Percentiles rank a stretch among this genome's conserved stretches.
These are phyloP conservation scores for Saitozyma sp. DNA, from an alignment of 768 basidiomycete species.

Conservation along the genomic window DNA sequence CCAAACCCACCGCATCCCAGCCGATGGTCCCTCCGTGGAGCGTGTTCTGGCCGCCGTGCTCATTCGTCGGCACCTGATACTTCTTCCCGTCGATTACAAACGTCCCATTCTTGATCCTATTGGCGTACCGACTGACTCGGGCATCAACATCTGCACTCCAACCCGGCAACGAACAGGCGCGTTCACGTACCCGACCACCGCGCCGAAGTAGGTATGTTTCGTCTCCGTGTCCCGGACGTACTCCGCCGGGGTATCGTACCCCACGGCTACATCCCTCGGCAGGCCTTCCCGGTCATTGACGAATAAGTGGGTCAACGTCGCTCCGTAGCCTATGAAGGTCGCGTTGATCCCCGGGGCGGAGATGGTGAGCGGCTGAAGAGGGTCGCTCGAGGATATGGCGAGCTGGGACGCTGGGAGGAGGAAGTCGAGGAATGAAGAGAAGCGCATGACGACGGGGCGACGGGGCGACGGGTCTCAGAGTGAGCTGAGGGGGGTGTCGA, in stretches of 20 bases:
- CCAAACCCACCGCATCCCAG: constrained; percentile 57
- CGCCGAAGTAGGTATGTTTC: constrained; percentile 25
- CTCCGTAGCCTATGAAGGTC: constrained; percentile 63
- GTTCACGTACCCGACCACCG: constrained; percentile 31
- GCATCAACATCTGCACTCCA: background rate
- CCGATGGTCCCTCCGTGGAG: constrained; percentile 63
- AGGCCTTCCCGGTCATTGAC: constrained; percentile 60
- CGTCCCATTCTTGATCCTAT: constrained; percentile 33
- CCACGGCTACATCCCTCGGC: constrained; percentile 61
- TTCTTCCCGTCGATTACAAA: constrained; percentile 24
- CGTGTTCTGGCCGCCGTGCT: constrained; percentile 57
- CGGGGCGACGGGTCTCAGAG: no score
- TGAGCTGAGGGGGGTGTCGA: no score
- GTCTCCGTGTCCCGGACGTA: constrained; percentile 26
- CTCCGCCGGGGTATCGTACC: constrained; percentile 61
- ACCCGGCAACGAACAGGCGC: background rate
- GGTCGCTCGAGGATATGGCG: constrained; percentile 9
- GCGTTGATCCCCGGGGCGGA: constrained; percentile 55
- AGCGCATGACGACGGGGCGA: no score
- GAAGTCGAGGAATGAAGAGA: no score
- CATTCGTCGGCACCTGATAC: constrained; percentile 30
- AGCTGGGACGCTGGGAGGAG: no score
- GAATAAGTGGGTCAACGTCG: constrained; percentile 62
- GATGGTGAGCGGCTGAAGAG: constrained; percentile 29
- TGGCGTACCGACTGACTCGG: constrained; percentile 56